Base-by-base conservation (phyloP, 2,329 filamentous ascomycete species). In the Madurella mycetomatis region DNA sequence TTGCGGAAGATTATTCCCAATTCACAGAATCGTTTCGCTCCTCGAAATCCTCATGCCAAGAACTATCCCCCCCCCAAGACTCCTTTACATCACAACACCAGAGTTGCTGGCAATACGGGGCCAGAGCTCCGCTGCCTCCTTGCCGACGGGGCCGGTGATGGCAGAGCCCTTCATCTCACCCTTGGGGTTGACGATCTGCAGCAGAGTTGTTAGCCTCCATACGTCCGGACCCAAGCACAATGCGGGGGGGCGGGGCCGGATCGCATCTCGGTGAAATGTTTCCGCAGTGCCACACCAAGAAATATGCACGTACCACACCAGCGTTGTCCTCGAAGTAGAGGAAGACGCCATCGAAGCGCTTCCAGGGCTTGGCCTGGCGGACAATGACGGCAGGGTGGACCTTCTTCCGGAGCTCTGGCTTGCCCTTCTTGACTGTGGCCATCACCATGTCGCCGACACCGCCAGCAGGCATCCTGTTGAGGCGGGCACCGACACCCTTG, bases 291-390 rank as follows among this genome's bases (percentile, higher is more conserved):
- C 5, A 15, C 34, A 17, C 31, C 46, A 58, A 49, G 30, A 58
- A 25, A 25, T 25, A 25, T 25, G 40, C 54, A 91, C 88, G 77
- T 80, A 92, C 89, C 72, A 99, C 94, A 86, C 94, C 94, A 76
- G 94, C 94, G 79, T 99, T 99, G 81, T 99, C 95, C 90, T 99
- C 94, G 73, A 99, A 99, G 86, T 99, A 99, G 69, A 99, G 86
- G 85, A 90, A 99, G 72, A 97, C 89, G 79, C 94, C 95, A 77
- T 99, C 94, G 69, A 89, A 88, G 77, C 94, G 87, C 85, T 94
- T 92, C 94, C 94, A 99, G 71, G 94, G 94, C 87, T 99, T 99
- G 82, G 88, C 89, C 83, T 97, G 94, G 77, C 94, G 84, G 76
- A 97, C 92, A 73, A 99, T 94, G 74, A 99, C 92, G 72, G 94